Percentiles rank a stretch among this genome's conserved stretches.
Evolutionary conservation across 345 rosid genomes (phyloP).

Genomic region (Lenwebbia sp.): DNA sequence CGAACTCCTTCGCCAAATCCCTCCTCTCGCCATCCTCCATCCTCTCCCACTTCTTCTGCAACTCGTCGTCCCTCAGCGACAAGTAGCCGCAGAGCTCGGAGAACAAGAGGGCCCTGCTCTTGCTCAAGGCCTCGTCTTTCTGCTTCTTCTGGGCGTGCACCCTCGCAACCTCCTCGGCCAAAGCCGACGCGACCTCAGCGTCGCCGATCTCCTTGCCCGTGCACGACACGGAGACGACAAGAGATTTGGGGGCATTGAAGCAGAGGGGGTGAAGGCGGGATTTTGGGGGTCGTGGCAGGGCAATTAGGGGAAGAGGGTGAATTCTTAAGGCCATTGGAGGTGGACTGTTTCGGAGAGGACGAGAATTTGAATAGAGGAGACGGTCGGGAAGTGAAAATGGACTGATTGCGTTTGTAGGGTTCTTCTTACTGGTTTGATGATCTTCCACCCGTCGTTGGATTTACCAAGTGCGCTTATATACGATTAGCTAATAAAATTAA

Average conservation of each 20-base stretch:
- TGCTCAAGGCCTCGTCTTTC: constrained; percentile 66
- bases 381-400: background rate
- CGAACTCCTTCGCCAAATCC: constrained; percentile 43
- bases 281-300: background rate
- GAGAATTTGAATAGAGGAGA: background rate
- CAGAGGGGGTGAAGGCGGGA: background rate
- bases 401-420: background rate
- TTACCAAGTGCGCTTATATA: too few species aligned
- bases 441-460: too few species aligned
- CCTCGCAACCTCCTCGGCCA: constrained; percentile 46
- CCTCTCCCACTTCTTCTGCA: constrained; percentile 41
- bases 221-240: background rate
- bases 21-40: constrained; percentile 49
- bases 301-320: background rate
- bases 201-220: background rate
- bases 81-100: constrained; percentile 40
- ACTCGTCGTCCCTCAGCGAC: constrained; percentile 33
- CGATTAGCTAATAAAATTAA: too few species aligned
- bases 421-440: too few species aligned
- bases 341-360: background rate
- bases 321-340: background rate
- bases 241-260: background rate
- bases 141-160: constrained; percentile 32
- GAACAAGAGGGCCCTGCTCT: constrained; percentile 61
- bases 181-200: constrained; percentile 31